Base-by-base conservation (phyloP, 75 land plant species). In the Picea glauca region DNA sequence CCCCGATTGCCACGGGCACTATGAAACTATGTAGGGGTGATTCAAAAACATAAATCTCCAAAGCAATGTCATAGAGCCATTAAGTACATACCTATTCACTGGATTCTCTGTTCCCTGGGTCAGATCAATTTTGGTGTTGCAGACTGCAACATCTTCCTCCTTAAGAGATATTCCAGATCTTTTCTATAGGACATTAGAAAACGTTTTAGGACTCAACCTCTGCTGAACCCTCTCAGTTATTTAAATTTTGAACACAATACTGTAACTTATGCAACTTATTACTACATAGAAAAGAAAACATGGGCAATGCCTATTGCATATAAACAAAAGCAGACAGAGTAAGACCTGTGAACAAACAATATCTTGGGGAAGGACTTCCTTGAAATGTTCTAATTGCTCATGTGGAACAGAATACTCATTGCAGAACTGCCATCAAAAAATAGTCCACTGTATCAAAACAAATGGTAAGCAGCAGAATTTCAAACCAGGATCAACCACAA, bases 81-180 rank as follows among this genome's bases (percentile, higher is more conserved):
- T 18, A 50, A 57, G 63, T 43, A 73, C 43, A 31, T 78, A 91
- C 93, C 95, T 90, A 62, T 89, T 77, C 20, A 97, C 87, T 77
- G 99, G 99, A 79, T 94, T 86, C 18, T 83, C 86, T 59, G 63
- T 89, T 63, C 99, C 99, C 76, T 88, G 91, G 33, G 98, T 92
- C 82, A 94, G 77, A 82, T 97, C 98, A 84, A 97, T 97, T 75
- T 86, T 91, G 18, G 91, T 86, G 76, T 91, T 95, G 79, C 89
- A 84, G 31, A 97, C 93, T 33, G 78, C 85, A 81, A 97, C 78
- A 81, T 97, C 99, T 58, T 97, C 99, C 78, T 89, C 93, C 60
- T 76, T 79, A 60, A 97, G 81, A 50, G 76, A 61, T 12, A 85
- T 81, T 21, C 90, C 85, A 74, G 81, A 74, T 58, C 74, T 50